Conservation (phyloP, 495 filamentous ascomycete species). For the Amphirosellinia nigrospora region DNA sequence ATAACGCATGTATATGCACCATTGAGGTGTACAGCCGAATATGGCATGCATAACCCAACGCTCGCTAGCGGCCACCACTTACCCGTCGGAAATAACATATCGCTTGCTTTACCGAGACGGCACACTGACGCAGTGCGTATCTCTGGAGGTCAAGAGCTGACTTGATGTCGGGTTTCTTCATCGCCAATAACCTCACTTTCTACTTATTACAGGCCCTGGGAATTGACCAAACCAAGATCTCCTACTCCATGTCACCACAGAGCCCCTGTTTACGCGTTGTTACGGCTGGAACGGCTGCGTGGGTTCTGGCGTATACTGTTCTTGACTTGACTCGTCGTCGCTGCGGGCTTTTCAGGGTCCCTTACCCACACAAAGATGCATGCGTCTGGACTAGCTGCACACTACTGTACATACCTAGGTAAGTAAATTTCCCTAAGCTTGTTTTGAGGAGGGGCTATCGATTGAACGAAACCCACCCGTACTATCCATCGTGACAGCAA, state of each 20-base stretch:
- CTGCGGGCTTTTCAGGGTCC: constrained; percentile 20
- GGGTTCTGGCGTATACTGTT: background rate
- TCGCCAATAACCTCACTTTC: background rate
- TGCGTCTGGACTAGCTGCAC: background rate
- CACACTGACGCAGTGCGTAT: background rate
- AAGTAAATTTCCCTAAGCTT: background rate
- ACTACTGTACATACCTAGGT: background rate
- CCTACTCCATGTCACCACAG: background rate
- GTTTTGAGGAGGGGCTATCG: background rate
- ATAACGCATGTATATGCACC: constrained; percentile 21
- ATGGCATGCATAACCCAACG: constrained; percentile 25
- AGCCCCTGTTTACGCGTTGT: background rate
- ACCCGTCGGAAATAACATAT: constrained; percentile 23
- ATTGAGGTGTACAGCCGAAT: constrained; percentile 26
- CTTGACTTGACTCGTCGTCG: background rate
- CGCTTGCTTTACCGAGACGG: constrained; percentile 10
- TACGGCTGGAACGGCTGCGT: background rate
- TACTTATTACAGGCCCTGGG: background rate
- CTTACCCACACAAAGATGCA: background rate
- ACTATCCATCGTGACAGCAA: background rate
- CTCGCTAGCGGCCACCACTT: constrained; percentile 24
- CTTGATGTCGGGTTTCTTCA: background rate
- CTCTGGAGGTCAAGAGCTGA: background rate
- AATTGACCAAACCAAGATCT: background rate
- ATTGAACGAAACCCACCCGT: background rate